Base-by-base conservation (phyloP, 2,329 filamentous ascomycete species). In the Penicillium digitatum region DNA sequence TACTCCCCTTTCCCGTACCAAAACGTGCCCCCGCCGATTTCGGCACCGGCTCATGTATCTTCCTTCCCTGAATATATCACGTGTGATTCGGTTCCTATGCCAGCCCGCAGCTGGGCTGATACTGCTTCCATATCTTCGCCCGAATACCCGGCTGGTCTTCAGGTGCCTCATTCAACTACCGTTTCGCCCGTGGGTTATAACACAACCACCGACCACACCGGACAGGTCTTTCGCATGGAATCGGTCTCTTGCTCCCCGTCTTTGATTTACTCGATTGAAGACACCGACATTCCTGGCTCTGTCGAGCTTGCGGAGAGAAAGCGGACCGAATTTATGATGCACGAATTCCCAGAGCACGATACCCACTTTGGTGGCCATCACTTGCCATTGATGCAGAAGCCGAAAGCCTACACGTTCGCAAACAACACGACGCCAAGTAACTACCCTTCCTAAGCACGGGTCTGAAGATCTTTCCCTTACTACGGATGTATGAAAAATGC, bases 271-370 rank as follows among this genome's bases (percentile, higher is more conserved):
- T 64, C 72, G 35, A 60, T 68, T 6, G 69, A 69, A 46, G 65
- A 69, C 42, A 60, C 65, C 11, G 69, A 65, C 18, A 64, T 72
- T 52, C 58, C 62, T 6, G 61, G 57, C 37, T 64, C 60, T 46
- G 63, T 62, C 44, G 61, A 60, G 35, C 54, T 52, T 11, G 61
- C 61, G 7, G 71, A 74, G 14, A 57, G 69, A 39, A 73, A 72
- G 62, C 64, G 63, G 35, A 69, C 69, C 1, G 73, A 77, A 58
- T 77, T 77, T 57, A 67, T 70, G 54, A 76, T 78, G 47, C 72
- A 75, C 47, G 75, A 77, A 55, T 78, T 75, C 55, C 70, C 74
- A 12, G 69, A 76, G 55, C 75, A 78, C 56, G 71, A 74, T 52
- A 68, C 70, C 58, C 71, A 71, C 22, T 73, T 71, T 55, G 68